Evolutionary conservation across 2,329 filamentous ascomycete species (phyloP), one percentile per base, ranked within the genome.

Genomic region (Penicillium nordicum): DNA sequence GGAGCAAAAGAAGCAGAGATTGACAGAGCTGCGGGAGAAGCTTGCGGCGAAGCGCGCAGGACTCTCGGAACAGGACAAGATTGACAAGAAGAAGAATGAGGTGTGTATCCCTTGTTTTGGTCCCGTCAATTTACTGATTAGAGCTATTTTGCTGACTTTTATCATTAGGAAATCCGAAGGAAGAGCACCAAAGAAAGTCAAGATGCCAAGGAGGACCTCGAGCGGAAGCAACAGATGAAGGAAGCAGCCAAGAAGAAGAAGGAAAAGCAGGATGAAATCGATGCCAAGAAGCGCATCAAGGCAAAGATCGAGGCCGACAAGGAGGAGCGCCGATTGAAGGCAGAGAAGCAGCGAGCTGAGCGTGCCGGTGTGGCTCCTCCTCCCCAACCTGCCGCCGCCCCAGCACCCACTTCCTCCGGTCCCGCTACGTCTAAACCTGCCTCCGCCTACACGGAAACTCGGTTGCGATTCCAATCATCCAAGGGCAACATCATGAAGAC

Each of bases 271-370:
- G 90, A 88, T 16, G 94, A 97, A 51, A 74, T 88, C 9, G 90
- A 91, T 42, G 93, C 91, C 11, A 94, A 93, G 80, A 90, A 88
- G 75, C 85, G 89, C 36, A 93, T 97, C 73, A 88, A 92, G 76
- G 92, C 91, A 55, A 92, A 92, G 81, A 96, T 99, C 62, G 92
- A 94, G 65, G 92, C 89, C 14, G 92, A 97, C 78, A 97, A 95
- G 80, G 89, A 90, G 65, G 92, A 93, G 68, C 86, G 94, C 52
- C 87, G 89, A 62, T 82, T 88, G 62, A 96, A 94, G 73, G 88
- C 90, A 3, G 94, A 96, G 69, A 81, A 85, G 55, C 89, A 91
- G 66, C 96, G 93, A 77, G 92, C 92, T 0, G 84, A 85, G 53
- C 84, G 93, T n/a, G 90, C 92, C 64, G 92, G 93, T n/a, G 80